Percentiles rank a stretch among this genome's conserved stretches.
phyloP scores from a whole-genome alignment of 768 basidiomycete genomes.

The Lyophyllum shimeji region DNA sequence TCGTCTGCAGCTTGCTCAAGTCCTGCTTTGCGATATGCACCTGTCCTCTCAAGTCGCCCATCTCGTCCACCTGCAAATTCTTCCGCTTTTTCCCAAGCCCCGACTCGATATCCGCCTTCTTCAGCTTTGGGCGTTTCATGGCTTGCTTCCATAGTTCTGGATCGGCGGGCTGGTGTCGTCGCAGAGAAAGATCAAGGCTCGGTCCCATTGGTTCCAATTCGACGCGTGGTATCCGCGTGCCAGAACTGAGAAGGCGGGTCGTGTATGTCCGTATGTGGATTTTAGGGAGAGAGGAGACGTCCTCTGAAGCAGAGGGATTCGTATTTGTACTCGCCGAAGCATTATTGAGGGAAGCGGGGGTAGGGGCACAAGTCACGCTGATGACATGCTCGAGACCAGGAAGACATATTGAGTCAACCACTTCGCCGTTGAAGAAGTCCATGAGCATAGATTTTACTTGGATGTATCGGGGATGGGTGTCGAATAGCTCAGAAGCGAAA shows the following conservation, averaged over 20 bases:
- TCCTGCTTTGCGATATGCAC: slow-evolving; percentile 92
- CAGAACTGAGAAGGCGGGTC: slow-evolving; percentile 69
- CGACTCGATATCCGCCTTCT: slow-evolving; percentile 83
- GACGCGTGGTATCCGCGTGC: slow-evolving; percentile 76
- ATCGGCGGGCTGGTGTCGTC: slow-evolving; percentile 75
- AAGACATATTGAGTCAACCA: slow-evolving; percentile 79
- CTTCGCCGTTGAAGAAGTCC: slow-evolving; percentile 88
- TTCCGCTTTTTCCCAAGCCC: slow-evolving; percentile 91
- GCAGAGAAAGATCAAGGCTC: slow-evolving; percentile 76
- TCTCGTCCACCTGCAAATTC: slow-evolving; percentile 96
- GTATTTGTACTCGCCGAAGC: slow-evolving; percentile 28
- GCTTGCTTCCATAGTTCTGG: slow-evolving; percentile 79
- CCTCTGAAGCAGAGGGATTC: slow-evolving; percentile 29
- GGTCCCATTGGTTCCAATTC: slow-evolving; percentile 91
- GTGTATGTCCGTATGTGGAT: slow-evolving; percentile 91
- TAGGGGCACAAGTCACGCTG: slow-evolving; percentile 73
- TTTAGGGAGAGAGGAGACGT: slow-evolving; percentile 59
- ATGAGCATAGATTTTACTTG: slow-evolving; percentile 92
- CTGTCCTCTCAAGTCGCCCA: slow-evolving; percentile 92
- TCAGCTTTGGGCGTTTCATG: slow-evolving; percentile 81
- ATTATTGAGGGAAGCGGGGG: slow-evolving; percentile 51
- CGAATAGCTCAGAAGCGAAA: slow-evolving; percentile 94
- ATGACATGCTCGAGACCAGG: slow-evolving; percentile 87
- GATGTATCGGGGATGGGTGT: slow-evolving; percentile 87
- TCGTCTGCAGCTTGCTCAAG: slow-evolving; percentile 77